Evolutionary conservation across 1,284 basidiomycete species (phyloP).

Genomic region (Malassezia furfur): DNA sequence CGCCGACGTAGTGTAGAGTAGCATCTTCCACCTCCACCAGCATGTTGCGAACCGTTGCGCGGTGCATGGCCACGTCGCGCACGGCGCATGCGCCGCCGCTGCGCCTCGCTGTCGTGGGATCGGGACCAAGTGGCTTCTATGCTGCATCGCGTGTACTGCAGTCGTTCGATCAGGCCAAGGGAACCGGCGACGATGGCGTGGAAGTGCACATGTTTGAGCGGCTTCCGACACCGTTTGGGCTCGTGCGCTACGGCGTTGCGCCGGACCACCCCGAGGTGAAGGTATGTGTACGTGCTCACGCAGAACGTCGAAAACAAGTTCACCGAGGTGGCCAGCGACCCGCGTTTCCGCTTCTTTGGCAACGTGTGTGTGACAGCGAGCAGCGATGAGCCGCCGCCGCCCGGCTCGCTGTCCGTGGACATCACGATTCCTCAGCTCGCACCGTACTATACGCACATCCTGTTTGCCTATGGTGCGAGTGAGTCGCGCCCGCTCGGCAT

Average conservation of each 20-base stretch:
- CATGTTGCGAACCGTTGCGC: not conserved
- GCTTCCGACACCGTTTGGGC: conserved; percentile 84
- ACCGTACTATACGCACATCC: conserved; percentile 66
- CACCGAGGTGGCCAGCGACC: conserved; percentile 52
- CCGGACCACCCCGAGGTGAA: conserved; percentile 99
- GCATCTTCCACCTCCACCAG: not conserved
- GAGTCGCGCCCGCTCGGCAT: conserved; percentile 50
- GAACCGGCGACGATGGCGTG: conserved; percentile 15
- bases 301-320: conserved; percentile 98
- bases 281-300: conserved; percentile 46
- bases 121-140: conserved; percentile 91
- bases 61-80: conserved; percentile 3
- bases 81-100: conserved; percentile 9
- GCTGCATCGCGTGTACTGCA: conserved; percentile 55
- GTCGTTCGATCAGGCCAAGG: conserved; percentile 15
- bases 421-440: conserved; percentile 56
- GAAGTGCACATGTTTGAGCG: conserved; percentile 80
- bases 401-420: not conserved
- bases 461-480: conserved; percentile 74
- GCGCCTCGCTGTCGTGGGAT: conserved; percentile 68
- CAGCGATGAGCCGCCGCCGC: not conserved
- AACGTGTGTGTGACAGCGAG: conserved; percentile 66
- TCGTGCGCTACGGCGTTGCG: conserved; percentile 91
- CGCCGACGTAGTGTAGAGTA: not conserved
- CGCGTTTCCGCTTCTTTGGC: conserved; percentile 60